Conservation (phyloP, 768 basidiomycete species). For the Lentinula edodes region DNA sequence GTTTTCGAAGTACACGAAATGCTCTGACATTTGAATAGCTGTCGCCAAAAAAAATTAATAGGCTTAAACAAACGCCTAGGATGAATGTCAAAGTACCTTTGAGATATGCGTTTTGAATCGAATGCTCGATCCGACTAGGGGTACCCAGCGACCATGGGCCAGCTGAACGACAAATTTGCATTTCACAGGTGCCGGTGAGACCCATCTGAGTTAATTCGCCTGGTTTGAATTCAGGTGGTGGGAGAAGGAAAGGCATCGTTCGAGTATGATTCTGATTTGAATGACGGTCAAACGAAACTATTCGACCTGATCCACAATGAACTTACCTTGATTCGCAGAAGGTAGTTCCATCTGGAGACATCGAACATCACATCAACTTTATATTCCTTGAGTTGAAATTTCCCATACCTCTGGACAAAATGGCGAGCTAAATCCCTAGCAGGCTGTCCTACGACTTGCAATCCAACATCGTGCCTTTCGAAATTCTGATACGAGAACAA, state of each 20-base stretch:
- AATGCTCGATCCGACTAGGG: slow-evolving; percentile 75
- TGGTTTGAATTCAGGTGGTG: slow-evolving; percentile 87
- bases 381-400: neutral
- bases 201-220: slow-evolving; percentile 74
- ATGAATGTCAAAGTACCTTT: slow-evolving; percentile 50
- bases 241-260: slow-evolving; percentile 88
- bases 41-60: neutral
- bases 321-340: slow-evolving; percentile 84
- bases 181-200: slow-evolving; percentile 92
- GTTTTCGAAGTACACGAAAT: slow-evolving; percentile 98
- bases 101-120: slow-evolving; percentile 91
- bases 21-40: slow-evolving; percentile 92
- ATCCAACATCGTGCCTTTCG: slow-evolving; percentile 88
- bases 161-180: slow-evolving; percentile 93
- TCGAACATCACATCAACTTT: neutral
- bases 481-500: neutral
- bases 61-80: neutral
- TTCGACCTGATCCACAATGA: neutral
- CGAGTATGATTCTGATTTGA: slow-evolving; percentile 77
- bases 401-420: slow-evolving; percentile 78
- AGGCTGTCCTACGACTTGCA: slow-evolving; percentile 96
- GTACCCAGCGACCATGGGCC: slow-evolving; percentile 98
- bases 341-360: slow-evolving; percentile 77
- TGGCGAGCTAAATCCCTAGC: slow-evolving; percentile 92
- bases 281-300: neutral